phyloP scores from a whole-genome alignment of 1,284 basidiomycete genomes.

The Cerioporus squamosus region DNA sequence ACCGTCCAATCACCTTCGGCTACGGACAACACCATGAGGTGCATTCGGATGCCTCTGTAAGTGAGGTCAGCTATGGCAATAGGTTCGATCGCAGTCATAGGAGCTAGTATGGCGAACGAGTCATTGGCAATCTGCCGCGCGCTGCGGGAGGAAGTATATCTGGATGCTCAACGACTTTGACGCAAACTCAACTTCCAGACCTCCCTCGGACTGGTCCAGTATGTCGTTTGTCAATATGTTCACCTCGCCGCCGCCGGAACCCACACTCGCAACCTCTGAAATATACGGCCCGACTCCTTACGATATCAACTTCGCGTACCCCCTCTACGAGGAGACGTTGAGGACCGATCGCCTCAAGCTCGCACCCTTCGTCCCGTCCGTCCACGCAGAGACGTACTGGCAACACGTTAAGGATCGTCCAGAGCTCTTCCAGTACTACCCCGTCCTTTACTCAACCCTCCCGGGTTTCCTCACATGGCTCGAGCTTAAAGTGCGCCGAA shows the following conservation, averaged over 20 bases:
- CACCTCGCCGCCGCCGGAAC: slow-evolving; percentile 5
- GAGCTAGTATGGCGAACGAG: too few relatives aligned
- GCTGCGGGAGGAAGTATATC: too few relatives aligned
- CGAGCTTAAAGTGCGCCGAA: slow-evolving; percentile 15
- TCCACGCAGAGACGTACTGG: slow-evolving; percentile 26
- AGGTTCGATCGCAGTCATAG: too few relatives aligned
- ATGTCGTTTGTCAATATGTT: slow-evolving; percentile 31
- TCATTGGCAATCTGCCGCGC: too few relatives aligned
- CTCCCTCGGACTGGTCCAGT: background rate
- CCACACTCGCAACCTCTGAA: slow-evolving; percentile 18
- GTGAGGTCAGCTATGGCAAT: too few relatives aligned
- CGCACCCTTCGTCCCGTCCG: slow-evolving; percentile 25
- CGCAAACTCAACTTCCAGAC: too few relatives aligned
- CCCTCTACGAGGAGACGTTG: slow-evolving; percentile 26
- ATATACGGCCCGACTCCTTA: slow-evolving; percentile 31
- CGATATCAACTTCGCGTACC: slow-evolving; percentile 41
- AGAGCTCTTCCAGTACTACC: slow-evolving; percentile 26
- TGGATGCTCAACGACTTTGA: too few relatives aligned
- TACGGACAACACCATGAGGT: background rate
- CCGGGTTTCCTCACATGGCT: slow-evolving; percentile 19
- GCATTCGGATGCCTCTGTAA: background rate
- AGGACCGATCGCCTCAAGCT: slow-evolving; percentile 17
- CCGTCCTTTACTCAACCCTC: slow-evolving; percentile 11
- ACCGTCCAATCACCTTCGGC: background rate
- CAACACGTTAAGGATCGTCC: slow-evolving; percentile 11